These are phyloP conservation scores for Zygoascus bituminiphila DNA, from an alignment of 805 yeast genomes.

Conservation along the genomic window DNA sequence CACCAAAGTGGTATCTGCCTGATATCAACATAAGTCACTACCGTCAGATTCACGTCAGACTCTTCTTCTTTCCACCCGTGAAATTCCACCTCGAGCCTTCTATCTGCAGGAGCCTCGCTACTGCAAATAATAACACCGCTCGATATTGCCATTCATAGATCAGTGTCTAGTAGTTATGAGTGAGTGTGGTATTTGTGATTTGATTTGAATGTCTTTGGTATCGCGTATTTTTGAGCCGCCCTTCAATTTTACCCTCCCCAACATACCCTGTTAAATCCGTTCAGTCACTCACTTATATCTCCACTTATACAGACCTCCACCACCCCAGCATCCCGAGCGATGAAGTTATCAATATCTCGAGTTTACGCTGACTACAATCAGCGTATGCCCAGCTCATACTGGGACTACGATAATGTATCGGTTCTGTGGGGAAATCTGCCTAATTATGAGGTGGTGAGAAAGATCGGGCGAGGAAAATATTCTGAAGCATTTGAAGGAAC, in stretches of 20 bases:
- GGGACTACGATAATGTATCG: constrained; percentile 57
- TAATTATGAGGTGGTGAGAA: constrained; percentile 67
- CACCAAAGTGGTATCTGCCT: constrained; percentile 13
- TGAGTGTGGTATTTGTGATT: neutral
- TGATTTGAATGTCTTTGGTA: neutral
- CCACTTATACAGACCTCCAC: neutral
- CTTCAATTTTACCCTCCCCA: neutral
- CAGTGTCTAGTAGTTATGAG: too few relatives aligned
- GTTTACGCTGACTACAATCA: constrained; percentile 73
- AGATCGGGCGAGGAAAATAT: constrained; percentile 89
- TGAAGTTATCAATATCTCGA: constrained; percentile 37
- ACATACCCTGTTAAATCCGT: too few relatives aligned
- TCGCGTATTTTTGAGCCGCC: neutral
- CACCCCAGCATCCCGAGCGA: neutral
- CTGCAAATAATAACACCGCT: neutral
- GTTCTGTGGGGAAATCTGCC: constrained; percentile 52
- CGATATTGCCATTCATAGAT: neutral
- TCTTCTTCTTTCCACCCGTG: neutral
- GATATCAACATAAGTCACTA: constrained; percentile 10
- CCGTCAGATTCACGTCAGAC: neutral
- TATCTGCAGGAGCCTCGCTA: neutral
- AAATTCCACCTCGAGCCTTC: neutral
- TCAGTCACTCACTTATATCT: neutral
- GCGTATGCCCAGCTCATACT: constrained; percentile 60
- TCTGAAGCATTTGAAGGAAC: constrained; percentile 91